phyloP scores from a whole-genome alignment of 2,329 filamentous ascomycete species.

The Colletotrichum salicis region DNA sequence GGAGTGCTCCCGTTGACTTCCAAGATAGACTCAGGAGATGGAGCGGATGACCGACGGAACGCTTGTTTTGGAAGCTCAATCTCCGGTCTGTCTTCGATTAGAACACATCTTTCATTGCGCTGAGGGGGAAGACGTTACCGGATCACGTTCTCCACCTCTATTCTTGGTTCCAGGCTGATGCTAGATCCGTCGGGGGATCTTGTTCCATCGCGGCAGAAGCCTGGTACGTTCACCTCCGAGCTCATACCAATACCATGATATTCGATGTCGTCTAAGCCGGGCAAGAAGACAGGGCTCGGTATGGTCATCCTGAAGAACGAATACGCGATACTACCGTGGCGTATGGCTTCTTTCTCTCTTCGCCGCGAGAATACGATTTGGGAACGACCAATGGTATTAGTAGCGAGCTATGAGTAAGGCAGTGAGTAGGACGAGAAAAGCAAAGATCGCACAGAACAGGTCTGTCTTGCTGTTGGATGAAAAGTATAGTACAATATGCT shows the following conservation, averaged over 20 bases:
- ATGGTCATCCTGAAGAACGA: background rate
- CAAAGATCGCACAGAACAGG: slow-evolving; percentile 5
- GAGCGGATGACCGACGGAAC: slow-evolving; percentile 6
- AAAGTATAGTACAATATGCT: background rate
- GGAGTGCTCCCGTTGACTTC: background rate
- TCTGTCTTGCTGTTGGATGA: background rate
- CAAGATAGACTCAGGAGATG: slow-evolving; percentile 15
- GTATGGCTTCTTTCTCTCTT: background rate
- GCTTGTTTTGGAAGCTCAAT: background rate
- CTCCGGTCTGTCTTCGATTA: background rate
- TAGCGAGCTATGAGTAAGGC: background rate
- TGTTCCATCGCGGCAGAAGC: background rate
- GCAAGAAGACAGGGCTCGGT: background rate
- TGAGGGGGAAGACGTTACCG: background rate
- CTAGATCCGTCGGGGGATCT: slow-evolving; percentile 8
- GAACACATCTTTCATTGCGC: background rate
- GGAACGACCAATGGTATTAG: background rate
- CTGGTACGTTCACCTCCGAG: background rate
- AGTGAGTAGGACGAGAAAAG: slow-evolving; percentile 1
- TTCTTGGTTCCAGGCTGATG: background rate
- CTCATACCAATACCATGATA: slow-evolving; percentile 16
- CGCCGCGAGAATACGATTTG: background rate
- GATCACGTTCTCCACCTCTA: background rate
- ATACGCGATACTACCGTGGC: background rate
- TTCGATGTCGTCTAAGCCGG: slow-evolving; percentile 5